Conservation (phyloP, 129 eudicot genomes). For the Flaveria trinervia region DNA sequence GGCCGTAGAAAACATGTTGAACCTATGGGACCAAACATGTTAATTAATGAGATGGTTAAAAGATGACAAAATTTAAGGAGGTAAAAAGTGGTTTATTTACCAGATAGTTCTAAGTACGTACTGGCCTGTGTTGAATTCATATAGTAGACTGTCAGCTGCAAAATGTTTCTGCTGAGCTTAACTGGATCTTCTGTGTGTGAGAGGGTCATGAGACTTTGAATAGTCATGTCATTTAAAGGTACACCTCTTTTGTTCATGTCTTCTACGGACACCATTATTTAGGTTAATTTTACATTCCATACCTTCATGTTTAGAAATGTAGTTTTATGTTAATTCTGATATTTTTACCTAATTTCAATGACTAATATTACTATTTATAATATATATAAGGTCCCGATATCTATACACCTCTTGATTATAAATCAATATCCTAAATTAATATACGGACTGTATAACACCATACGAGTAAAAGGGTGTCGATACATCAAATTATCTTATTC, state of each 20-base stretch:
- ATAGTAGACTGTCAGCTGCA: constrained; percentile 42
- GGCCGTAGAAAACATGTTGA: neutral
- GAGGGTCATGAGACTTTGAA: constrained; percentile 26
- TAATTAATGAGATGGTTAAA: constrained; percentile 23
- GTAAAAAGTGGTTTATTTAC: constrained; percentile 27
- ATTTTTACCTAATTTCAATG: constrained; percentile 18
- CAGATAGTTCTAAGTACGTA: constrained; percentile 7
- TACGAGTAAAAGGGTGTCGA: no score
- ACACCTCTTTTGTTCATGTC: constrained; percentile 41
- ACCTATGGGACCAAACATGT: neutral
- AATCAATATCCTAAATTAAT: no score
- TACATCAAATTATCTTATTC: no score
- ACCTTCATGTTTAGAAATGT: constrained; percentile 25
- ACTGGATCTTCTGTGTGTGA: constrained; percentile 42
- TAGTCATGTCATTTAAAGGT: constrained; percentile 47
- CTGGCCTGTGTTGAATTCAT: constrained; percentile 13
- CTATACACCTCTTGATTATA: no score
- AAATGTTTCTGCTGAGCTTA: constrained; percentile 36
- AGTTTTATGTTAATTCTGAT: constrained; percentile 22
- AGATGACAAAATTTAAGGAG: constrained; percentile 38
- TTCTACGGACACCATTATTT: constrained; percentile 36
- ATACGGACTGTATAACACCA: no score
- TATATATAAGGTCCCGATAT: no score
- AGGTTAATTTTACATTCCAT: constrained; percentile 15
- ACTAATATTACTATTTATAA: neutral